Conservation (phyloP, 192 early-diverging fungal species). For the Backusella westeae region DNA sequence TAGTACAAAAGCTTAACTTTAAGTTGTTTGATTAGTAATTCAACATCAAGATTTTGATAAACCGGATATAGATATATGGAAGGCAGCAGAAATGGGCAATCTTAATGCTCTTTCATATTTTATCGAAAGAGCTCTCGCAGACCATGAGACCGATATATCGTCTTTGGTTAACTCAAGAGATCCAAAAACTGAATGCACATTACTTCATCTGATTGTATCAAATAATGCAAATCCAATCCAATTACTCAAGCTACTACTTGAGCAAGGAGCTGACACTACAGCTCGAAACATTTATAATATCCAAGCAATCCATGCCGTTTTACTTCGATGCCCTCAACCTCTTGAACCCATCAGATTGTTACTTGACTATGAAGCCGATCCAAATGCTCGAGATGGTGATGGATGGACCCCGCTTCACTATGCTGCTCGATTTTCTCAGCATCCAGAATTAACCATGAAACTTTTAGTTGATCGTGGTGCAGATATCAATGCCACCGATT, state of each 20-base stretch:
- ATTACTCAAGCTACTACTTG: conserved; percentile 15
- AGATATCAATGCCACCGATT: conserved; percentile 30
- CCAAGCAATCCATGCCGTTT: conserved; percentile 18
- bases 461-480: conserved; percentile 29
- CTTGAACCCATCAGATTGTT: conserved; percentile 8
- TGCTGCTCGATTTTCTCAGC: conserved; percentile 27
- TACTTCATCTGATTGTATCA: conserved; percentile 28
- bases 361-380: conserved; percentile 44
- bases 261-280: conserved; percentile 25
- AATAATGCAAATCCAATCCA: conserved; percentile 19
- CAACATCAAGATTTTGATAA: neutral
- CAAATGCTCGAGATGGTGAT: conserved; percentile 61
- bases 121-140: conserved; percentile 3
- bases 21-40: neutral
- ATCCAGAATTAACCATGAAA: conserved; percentile 13
- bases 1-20: neutral
- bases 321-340: conserved; percentile 15
- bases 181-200: conserved; percentile 28
- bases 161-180: conserved; percentile 24
- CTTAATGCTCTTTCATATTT: conserved; percentile 27
- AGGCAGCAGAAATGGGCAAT: conserved; percentile 22
- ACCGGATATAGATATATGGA: conserved; percentile 20
- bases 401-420: conserved; percentile 57
- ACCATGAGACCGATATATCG: neutral
- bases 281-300: conserved; percentile 25